Conservation (phyloP, 345 rosid genomes). For the Populus euphratica region DNA sequence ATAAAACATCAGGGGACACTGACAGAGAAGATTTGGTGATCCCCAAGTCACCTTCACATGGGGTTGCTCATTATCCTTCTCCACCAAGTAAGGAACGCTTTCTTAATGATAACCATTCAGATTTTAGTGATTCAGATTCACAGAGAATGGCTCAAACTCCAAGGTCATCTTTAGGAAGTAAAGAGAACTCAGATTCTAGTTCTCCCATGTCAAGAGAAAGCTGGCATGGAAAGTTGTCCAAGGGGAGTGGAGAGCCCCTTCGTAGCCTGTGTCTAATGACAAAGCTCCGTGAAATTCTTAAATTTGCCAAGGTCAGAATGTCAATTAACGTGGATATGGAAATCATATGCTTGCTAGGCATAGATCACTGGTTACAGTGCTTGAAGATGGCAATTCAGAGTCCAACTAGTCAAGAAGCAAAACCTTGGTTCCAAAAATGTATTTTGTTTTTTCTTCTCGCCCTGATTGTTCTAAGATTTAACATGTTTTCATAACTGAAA, state of each 20-base stretch:
- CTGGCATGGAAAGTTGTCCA: slow-evolving; percentile 65
- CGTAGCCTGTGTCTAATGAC: slow-evolving; percentile 77
- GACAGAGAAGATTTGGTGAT: slow-evolving; percentile 67
- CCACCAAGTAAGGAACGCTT: slow-evolving; percentile 55
- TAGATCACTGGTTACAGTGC: neutral
- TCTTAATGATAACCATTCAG: slow-evolving; percentile 48
- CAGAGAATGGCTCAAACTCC: slow-evolving; percentile 43
- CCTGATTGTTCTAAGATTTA: neutral
- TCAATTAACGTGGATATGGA: neutral
- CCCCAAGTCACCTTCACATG: slow-evolving; percentile 65
- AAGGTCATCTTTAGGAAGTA: slow-evolving; percentile 56
- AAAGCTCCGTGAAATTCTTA: slow-evolving; percentile 92
- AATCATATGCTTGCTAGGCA: neutral
- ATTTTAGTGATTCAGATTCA: slow-evolving; percentile 58
- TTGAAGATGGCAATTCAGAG: neutral
- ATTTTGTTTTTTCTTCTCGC: neutral
- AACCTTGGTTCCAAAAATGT: neutral
- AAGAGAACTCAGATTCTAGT: slow-evolving; percentile 55
- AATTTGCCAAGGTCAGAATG: slow-evolving; percentile 78
- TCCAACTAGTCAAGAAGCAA: neutral
- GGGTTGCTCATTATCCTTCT: slow-evolving; percentile 41
- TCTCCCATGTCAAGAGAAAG: slow-evolving; percentile 73
- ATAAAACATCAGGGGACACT: slow-evolving; percentile 54
- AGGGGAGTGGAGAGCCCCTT: slow-evolving; percentile 62
- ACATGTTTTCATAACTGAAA: neutral